A percentile compares a stretch with the other conserved stretches of the same genome.
Evolutionary conservation across 306 rosid genomes (phyloP).

Genomic region (Heteromeles arbutifolia): DNA sequence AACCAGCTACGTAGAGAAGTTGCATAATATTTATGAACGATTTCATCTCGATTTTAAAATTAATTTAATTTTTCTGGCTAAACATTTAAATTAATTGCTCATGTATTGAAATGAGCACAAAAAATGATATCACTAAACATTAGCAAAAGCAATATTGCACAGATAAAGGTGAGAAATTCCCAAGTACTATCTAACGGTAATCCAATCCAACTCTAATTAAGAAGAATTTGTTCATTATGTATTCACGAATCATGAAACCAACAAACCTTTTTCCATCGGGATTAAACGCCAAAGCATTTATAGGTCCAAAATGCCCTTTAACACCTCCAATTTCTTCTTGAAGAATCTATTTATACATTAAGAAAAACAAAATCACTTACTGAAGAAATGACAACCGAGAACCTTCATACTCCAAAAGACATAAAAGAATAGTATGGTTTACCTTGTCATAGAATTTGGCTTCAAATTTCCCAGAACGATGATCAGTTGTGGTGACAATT

Average conservation of each 20-base stretch:
- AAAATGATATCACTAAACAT: neutral
- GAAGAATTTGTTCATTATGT: neutral
- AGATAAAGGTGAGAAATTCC: neutral
- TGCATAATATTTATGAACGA: neutral
- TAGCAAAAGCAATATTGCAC: neutral
- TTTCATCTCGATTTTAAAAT: neutral
- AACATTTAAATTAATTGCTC: neutral
- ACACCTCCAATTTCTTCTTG: slow-evolving; percentile 99
- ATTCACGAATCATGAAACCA: neutral
- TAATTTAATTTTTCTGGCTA: neutral
- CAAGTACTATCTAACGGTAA: neutral
- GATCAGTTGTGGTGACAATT: slow-evolving; percentile 86
- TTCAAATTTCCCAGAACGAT: slow-evolving; percentile 88
- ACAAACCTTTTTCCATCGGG: slow-evolving; percentile 93
- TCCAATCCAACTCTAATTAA: neutral
- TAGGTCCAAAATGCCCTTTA: slow-evolving; percentile 97
- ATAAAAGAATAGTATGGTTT: neutral
- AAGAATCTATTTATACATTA: slow-evolving; percentile 52
- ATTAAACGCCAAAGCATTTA: slow-evolving; percentile 89
- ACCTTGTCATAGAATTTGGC: slow-evolving; percentile 92
- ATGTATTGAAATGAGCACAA: neutral
- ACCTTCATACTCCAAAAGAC: neutral
- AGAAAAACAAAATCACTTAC: slow-evolving; percentile 6
- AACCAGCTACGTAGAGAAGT: neutral
- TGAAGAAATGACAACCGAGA: neutral